A percentile compares a stretch with the other conserved stretches of the same genome.
These are phyloP conservation scores for Sporothrix euskadiensis DNA, from an alignment of 2,329 filamentous ascomycete genomes.

Conservation along the genomic window DNA sequence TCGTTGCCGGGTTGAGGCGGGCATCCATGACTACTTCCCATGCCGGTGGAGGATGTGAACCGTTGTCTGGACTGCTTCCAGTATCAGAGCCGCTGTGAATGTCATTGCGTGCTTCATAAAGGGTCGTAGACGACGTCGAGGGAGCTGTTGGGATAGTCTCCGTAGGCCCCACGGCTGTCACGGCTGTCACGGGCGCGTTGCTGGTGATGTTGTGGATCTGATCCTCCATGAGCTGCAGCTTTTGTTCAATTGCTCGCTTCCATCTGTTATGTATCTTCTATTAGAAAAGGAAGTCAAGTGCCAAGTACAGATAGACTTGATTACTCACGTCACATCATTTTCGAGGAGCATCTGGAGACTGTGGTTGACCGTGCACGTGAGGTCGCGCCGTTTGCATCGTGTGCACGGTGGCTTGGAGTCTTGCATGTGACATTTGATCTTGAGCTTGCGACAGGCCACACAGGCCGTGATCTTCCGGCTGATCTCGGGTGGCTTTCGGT, in stretches of 20 bases:
- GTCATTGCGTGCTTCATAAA: not conserved
- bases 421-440: constrained; percentile 18
- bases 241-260: constrained; percentile 7
- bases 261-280: not conserved
- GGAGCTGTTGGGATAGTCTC: not conserved
- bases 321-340: constrained; percentile 14
- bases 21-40: constrained; percentile 18
- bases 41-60: not conserved
- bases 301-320: not conserved
- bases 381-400: constrained; percentile 6
- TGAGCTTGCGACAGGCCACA: constrained; percentile 9
- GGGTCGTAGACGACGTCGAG: not conserved
- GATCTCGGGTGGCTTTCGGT: constrained; percentile 13
- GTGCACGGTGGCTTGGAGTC: not conserved
- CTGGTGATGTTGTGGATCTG: not conserved
- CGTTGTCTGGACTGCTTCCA: not conserved
- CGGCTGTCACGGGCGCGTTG: not conserved
- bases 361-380: constrained; percentile 17
- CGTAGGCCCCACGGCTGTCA: not conserved
- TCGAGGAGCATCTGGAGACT: constrained; percentile 18
- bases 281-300: not conserved
- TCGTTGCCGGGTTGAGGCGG: not conserved
- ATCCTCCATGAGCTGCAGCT: constrained; percentile 5
- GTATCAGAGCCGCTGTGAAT: not conserved
- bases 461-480: constrained; percentile 15